A percentile compares a stretch with the other conserved stretches of the same genome.
phyloP scores from a whole-genome alignment of 306 rosid species.

The Corylus avellana region DNA sequence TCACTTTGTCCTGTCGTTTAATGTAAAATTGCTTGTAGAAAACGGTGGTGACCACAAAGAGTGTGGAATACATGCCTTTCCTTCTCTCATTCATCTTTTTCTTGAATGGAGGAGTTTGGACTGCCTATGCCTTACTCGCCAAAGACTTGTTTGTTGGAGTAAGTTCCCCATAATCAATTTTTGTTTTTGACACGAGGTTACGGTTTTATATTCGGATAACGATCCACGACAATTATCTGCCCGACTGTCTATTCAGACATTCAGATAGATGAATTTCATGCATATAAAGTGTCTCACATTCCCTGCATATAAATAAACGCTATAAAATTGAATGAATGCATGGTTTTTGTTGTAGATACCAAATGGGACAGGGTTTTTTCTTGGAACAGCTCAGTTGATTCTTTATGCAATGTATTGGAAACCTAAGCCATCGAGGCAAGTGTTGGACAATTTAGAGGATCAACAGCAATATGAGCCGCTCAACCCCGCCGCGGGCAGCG shows the following conservation, averaged over 20 bases:
- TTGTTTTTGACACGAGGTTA: not conserved
- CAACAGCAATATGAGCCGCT: slow-evolving; percentile 5
- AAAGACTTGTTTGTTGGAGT: slow-evolving; percentile 13
- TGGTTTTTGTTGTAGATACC: slow-evolving; percentile 29
- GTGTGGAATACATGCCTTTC: slow-evolving; percentile 61
- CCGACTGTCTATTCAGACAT: too few species aligned
- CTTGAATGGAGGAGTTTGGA: slow-evolving; percentile 51
- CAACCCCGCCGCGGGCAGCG: not conserved
- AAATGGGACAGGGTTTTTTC: slow-evolving; percentile 40
- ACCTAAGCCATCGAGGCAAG: slow-evolving; percentile 20
- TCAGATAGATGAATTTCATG: too few species aligned
- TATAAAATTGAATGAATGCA: not conserved
- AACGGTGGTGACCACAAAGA: slow-evolving; percentile 43
- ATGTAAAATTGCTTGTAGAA: slow-evolving; percentile 15
- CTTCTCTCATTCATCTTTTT: slow-evolving; percentile 38
- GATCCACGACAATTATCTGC: too few species aligned
- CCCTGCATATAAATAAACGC: too few species aligned
- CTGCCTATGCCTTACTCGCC: slow-evolving; percentile 13
- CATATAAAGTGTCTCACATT: too few species aligned
- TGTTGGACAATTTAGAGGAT: slow-evolving; percentile 3
- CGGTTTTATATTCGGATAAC: too few species aligned
- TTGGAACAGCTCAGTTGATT: slow-evolving; percentile 35
- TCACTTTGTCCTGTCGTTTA: not conserved
- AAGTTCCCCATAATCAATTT: not conserved
- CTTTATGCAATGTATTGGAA: slow-evolving; percentile 35